Percentiles rank a stretch among this genome's conserved stretches.
phyloP scores from a whole-genome alignment of 306 rosid species.

The Prunus dulcis region DNA sequence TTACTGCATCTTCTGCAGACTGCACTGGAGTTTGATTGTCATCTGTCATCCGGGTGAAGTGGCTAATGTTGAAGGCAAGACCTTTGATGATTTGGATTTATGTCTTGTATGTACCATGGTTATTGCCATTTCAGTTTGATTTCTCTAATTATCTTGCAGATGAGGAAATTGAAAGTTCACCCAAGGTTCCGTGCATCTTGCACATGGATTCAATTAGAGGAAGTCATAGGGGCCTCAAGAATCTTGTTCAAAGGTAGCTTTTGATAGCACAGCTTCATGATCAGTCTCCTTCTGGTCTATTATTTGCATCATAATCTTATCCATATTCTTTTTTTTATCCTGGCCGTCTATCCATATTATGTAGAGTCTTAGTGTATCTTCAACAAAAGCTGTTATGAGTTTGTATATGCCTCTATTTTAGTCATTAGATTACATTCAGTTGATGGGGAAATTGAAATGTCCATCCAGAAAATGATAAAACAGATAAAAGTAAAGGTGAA shows the following conservation, averaged over 20 bases:
- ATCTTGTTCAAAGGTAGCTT: conserved; percentile 58
- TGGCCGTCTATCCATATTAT: too few species aligned
- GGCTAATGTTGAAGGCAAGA: conserved; percentile 41
- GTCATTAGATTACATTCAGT: background rate
- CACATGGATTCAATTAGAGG: conserved; percentile 79
- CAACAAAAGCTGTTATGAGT: background rate
- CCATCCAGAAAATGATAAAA: background rate
- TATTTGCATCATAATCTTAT: background rate
- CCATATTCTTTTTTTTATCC: background rate
- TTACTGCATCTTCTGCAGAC: conserved; percentile 40
- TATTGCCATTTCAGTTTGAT: background rate
- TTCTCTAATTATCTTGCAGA: conserved; percentile 34
- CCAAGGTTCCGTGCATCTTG: conserved; percentile 67
- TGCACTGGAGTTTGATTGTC: conserved; percentile 78
- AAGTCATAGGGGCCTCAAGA: conserved; percentile 62
- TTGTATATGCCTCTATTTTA: background rate
- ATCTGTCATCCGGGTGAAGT: conserved; percentile 72
- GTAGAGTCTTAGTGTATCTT: background rate
- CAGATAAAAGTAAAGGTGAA: background rate
- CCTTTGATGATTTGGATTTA: conserved; percentile 16
- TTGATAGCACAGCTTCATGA: conserved; percentile 16
- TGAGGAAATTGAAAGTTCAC: conserved; percentile 37
- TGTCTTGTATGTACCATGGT: conserved; percentile 20
- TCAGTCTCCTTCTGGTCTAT: background rate
- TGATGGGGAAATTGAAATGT: background rate